Evolutionary conservation across 805 yeast species (phyloP).

Genomic region (Wickerhamomyces sydowiorum): DNA sequence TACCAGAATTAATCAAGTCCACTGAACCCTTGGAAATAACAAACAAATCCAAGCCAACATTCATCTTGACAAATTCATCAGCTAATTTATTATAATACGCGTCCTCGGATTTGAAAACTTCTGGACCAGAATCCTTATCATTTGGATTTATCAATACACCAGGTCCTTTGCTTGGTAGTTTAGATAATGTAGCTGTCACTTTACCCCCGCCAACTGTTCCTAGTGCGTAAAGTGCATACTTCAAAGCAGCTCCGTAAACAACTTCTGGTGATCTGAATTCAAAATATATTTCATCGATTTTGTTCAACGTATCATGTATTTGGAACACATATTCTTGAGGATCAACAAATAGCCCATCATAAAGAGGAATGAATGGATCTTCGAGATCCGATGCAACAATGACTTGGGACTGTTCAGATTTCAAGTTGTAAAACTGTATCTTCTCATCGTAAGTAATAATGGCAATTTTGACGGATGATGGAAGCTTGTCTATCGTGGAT

Average conservation of each 20-base stretch:
- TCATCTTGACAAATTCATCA: constrained; percentile 45
- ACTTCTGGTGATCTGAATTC: constrained; percentile 46
- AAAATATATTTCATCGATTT: constrained; percentile 42
- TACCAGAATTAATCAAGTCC: constrained; percentile 70
- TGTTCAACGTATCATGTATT: constrained; percentile 62
- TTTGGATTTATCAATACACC: constrained; percentile 48
- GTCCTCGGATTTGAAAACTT: constrained; percentile 51
- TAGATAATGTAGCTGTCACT: constrained; percentile 58
- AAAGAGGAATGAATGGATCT: constrained; percentile 79
- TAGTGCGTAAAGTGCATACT: constrained; percentile 60
- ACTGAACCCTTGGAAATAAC: constrained; percentile 59
- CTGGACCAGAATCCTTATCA: constrained; percentile 34
- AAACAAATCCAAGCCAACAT: constrained; percentile 74
- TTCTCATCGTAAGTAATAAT: constrained; percentile 72
- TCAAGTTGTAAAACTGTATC: constrained; percentile 68
- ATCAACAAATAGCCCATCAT: constrained; percentile 72
- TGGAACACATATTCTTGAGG: constrained; percentile 59
- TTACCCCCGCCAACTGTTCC: constrained; percentile 77
- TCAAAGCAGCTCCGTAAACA: constrained; percentile 74
- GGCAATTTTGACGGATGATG: constrained; percentile 40
- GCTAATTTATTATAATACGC: constrained; percentile 59
- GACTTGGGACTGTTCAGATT: constrained; percentile 48
- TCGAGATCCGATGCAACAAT: constrained; percentile 63
- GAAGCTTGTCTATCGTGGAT: constrained; percentile 32
- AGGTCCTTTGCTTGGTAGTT: constrained; percentile 77